phyloP scores from a whole-genome alignment of 164 flowering plant species.

The Vitis amurensis region DNA sequence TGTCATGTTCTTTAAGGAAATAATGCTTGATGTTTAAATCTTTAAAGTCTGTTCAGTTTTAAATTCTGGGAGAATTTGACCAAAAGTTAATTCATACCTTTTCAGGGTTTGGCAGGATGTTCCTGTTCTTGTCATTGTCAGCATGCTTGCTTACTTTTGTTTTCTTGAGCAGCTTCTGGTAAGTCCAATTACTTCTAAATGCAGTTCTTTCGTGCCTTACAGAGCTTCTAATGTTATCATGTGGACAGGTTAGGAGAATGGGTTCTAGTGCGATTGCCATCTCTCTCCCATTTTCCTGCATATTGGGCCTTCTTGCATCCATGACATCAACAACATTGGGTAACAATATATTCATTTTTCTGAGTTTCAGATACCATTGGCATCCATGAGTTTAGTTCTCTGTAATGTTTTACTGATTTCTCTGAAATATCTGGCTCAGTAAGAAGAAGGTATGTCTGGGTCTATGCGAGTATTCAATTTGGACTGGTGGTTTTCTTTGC shows the following conservation, averaged over 20 bases:
- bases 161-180: constrained; percentile 61
- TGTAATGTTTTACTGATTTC: constrained; percentile 6
- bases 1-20: too few relatives aligned
- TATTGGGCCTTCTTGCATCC: constrained; percentile 51
- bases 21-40: too few relatives aligned
- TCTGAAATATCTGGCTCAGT: constrained; percentile 28
- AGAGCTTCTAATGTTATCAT: constrained; percentile 3
- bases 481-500: constrained; percentile 50
- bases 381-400: background rate
- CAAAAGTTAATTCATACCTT: constrained; percentile 2
- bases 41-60: background rate
- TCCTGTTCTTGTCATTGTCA: constrained; percentile 50
- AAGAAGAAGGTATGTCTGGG: constrained; percentile 51
- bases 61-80: background rate
- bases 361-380: background rate
- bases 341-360: constrained; percentile 1
- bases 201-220: background rate
- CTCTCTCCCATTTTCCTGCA: constrained; percentile 52
- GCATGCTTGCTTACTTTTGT: constrained; percentile 60
- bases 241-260: constrained; percentile 36
- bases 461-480: constrained; percentile 57
- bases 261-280: constrained; percentile 48
- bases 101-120: constrained; percentile 56
- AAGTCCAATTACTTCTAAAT: constrained; percentile 10
- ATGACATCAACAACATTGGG: constrained; percentile 59